phyloP scores from a whole-genome alignment of 108 stramenopile species.

The Thalassiosira profunda region DNA sequence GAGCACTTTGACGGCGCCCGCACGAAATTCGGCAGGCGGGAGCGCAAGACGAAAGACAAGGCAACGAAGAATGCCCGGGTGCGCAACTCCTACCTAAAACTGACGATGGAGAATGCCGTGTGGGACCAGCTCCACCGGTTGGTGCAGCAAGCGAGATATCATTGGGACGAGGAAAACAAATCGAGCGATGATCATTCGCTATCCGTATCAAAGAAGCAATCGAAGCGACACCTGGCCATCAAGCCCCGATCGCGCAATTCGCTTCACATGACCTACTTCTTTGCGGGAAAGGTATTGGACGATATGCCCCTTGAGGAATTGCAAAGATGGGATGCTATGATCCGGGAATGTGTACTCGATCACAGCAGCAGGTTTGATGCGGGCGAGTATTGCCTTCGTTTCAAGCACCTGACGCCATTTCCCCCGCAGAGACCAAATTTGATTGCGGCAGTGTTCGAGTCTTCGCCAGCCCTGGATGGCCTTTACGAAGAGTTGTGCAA shows the following conservation, averaged over 20 bases:
- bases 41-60: constrained; percentile 5
- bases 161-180: constrained; percentile 13
- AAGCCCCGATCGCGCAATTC: constrained; percentile 50
- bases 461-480: constrained; percentile 36
- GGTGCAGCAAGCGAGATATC: not conserved
- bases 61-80: constrained; percentile 14
- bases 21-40: constrained; percentile 6
- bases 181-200: not conserved
- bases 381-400: constrained; percentile 23
- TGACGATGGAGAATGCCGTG: constrained; percentile 44
- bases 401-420: constrained; percentile 40
- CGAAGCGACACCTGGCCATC: constrained; percentile 19
- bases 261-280: constrained; percentile 72
- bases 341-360: constrained; percentile 16
- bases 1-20: not conserved
- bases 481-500: constrained; percentile 52
- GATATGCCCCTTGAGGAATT: constrained; percentile 48
- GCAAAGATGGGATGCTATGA: constrained; percentile 29
- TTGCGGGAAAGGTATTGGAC: constrained; percentile 54
- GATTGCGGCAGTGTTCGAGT: constrained; percentile 58
- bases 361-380: not conserved
- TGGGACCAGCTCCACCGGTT: constrained; percentile 33
- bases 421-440: constrained; percentile 60
- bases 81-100: constrained; percentile 61
- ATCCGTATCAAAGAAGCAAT: constrained; percentile 11